Base-by-base conservation (phyloP, 2,329 filamentous ascomycete species). In the Lithohypha guttulata region DNA sequence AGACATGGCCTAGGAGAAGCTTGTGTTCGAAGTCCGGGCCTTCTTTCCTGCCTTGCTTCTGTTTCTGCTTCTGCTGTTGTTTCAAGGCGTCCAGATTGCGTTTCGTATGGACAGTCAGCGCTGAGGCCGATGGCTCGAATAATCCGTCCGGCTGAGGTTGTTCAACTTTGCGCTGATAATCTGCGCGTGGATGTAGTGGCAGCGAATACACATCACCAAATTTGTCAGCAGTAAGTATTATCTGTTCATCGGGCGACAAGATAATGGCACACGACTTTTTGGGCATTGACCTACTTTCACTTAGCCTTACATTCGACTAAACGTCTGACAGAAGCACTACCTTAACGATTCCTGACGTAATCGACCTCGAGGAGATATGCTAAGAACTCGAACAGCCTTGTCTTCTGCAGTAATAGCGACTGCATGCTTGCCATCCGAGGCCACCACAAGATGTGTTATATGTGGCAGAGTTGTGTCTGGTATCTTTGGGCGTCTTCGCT, bases 121-220 rank as follows among this genome's bases (percentile, higher is more conserved):
- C 59, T 20, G 66, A 71, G 15, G 75, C 75, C 11, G 73, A 61
- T 5, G 74, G 71, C 19, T 63, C 58, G 50, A 63, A 71, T 3
- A 56, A 39, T 42, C 63, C 64, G 11, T 50, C 43, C 18, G 53
- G 17, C 33, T 50, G 38, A 20, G 45, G 44, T 5, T 38, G 27
- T 23, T 44, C 44, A 13, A 23, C 29, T 42, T 54, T 58, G 52
- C 9, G 55, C 58, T 19, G 64, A 61, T 54, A 44, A 51, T 53
- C 45, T 17, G 56, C 52, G 19, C 53, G 55, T 5, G 58, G 60
- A 30, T 85, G 58, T 2, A 96, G 67, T 10, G 91, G 89, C 6
- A 98, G 63, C 8, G 83, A 75, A 62, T 94, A 96, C 44, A 95
- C 89, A 58, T 98, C 91, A 49, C 91, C 91, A 55, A 96, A 96